A percentile compares a stretch with the other conserved stretches of the same genome.
These are phyloP conservation scores for Jacaranda copaia DNA, from an alignment of 257 asterid species.

Conservation along the genomic window DNA sequence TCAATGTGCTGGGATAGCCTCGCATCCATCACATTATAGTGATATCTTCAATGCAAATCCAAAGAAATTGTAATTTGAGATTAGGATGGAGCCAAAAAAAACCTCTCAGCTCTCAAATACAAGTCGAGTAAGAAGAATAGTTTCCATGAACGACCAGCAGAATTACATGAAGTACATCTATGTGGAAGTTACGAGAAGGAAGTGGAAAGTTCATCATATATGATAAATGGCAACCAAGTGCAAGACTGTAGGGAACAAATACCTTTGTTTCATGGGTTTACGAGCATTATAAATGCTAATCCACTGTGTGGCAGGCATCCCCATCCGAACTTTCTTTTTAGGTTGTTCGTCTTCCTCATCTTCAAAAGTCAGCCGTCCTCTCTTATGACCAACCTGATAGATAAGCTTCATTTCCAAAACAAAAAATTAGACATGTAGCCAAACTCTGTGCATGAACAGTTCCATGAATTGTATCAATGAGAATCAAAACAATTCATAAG, in stretches of 20 bases:
- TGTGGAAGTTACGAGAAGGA: not conserved
- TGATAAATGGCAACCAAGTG: slow-evolving; percentile 1
- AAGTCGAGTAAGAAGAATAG: not conserved
- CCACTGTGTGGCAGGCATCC: slow-evolving; percentile 89
- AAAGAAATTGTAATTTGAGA: slow-evolving; percentile 10
- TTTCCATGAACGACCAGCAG: not conserved
- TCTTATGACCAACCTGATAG: slow-evolving; percentile 77
- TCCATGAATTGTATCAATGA: slow-evolving; percentile 3
- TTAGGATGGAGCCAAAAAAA: slow-evolving; percentile 11
- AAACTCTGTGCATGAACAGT: not conserved
- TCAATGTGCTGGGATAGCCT: slow-evolving; percentile 81
- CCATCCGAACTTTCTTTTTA: slow-evolving; percentile 78
- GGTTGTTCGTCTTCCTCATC: slow-evolving; percentile 85
- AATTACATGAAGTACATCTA: not conserved
- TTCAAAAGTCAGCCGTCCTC: slow-evolving; percentile 69
- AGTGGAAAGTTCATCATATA: not conserved
- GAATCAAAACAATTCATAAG: slow-evolving; percentile 23
- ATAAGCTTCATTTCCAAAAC: slow-evolving; percentile 57
- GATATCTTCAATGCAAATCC: slow-evolving; percentile 52
- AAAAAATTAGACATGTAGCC: slow-evolving; percentile 37
- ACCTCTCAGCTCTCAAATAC: not conserved
- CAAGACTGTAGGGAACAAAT: slow-evolving; percentile 20
- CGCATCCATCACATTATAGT: slow-evolving; percentile 72
- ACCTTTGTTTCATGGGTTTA: slow-evolving; percentile 93
- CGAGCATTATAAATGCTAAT: slow-evolving; percentile 83